Conservation (phyloP, 1,284 basidiomycete genomes). For the Rhodotorula sp. region DNA sequence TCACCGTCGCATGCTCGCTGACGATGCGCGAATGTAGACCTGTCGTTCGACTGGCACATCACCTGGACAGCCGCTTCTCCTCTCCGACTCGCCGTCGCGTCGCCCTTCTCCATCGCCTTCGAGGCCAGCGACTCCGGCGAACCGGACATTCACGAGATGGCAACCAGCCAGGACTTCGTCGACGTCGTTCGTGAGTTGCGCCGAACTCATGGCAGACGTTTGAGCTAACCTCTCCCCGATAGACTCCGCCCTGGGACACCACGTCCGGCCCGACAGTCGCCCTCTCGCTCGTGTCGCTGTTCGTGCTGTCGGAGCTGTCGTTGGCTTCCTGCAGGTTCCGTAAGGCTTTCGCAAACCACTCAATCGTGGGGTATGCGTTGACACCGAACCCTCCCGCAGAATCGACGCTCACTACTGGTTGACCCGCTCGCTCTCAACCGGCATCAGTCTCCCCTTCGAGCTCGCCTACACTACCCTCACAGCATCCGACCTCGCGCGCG, state of each 20-base stretch:
- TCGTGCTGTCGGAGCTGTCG: too few relatives aligned
- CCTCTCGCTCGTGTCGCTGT: too few relatives aligned
- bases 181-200: too few relatives aligned
- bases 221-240: too few relatives aligned
- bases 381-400: neutral
- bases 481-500: neutral
- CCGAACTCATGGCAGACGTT: too few relatives aligned
- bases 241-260: too few relatives aligned
- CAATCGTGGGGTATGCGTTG: neutral
- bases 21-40: neutral
- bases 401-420: conserved; percentile 1
- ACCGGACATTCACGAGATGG: too few relatives aligned
- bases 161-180: too few relatives aligned
- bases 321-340: too few relatives aligned
- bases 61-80: neutral
- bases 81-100: neutral
- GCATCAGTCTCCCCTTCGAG: neutral
- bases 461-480: neutral
- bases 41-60: neutral
- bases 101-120: neutral
- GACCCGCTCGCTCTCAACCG: neutral
- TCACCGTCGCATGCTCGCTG: neutral
- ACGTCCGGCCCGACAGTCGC: too few relatives aligned
- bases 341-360: too few relatives aligned
- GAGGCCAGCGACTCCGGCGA: neutral